Percentiles rank a stretch among this genome's conserved stretches.
These are phyloP conservation scores for Blastomyces parvus DNA, from an alignment of 2,329 filamentous ascomycete species.

Conservation along the genomic window DNA sequence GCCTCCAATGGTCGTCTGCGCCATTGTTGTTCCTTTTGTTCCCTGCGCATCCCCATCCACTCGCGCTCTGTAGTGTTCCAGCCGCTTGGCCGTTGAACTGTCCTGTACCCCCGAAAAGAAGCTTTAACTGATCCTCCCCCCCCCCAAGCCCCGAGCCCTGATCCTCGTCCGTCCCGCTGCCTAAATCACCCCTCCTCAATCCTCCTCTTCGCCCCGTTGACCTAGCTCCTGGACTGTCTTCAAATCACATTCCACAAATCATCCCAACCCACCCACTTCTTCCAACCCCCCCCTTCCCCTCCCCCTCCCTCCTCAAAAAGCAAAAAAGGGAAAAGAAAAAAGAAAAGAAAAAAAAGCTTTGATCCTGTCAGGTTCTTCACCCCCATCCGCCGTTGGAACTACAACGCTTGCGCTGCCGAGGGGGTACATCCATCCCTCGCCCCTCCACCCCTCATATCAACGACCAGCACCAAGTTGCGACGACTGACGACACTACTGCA, in stretches of 20 bases:
- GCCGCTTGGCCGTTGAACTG: conserved; percentile 5
- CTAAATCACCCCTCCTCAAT: neutral
- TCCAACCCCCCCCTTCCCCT: neutral
- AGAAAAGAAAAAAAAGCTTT: neutral
- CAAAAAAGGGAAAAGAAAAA: neutral
- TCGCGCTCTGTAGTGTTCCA: conserved; percentile 4
- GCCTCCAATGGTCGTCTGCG: conserved; percentile 1
- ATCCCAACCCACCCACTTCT: neutral
- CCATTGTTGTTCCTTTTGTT: neutral
- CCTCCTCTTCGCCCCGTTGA: neutral
- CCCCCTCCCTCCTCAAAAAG: neutral
- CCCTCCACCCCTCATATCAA: neutral
- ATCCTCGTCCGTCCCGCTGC: conserved; percentile 16
- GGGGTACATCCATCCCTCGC: neutral
- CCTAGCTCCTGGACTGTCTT: neutral
- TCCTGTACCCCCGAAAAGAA: neutral
- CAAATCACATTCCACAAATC: conserved; percentile 1
- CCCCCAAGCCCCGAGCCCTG: conserved; percentile 11
- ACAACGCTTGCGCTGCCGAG: too few relatives aligned
- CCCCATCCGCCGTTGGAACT: neutral
- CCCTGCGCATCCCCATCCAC: neutral
- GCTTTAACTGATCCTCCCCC: neutral
- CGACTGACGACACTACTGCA: neutral
- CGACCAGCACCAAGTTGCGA: neutral
- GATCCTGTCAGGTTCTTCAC: conserved; percentile 1